Evolutionary conservation across 1,284 basidiomycete genomes (phyloP).

Genomic region (Pseudozyma hubeiensis): DNA sequence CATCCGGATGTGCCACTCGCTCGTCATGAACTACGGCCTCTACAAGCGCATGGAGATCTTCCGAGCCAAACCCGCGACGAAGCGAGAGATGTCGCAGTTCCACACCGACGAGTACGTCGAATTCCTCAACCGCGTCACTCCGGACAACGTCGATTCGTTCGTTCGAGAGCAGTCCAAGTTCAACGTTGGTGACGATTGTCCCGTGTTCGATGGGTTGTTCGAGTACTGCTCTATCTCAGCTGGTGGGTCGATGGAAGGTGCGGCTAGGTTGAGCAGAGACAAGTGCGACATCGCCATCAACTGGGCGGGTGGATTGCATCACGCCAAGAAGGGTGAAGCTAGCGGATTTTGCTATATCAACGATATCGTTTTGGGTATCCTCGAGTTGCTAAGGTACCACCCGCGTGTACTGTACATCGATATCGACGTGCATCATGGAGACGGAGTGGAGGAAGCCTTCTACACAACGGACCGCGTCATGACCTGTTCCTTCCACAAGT

Average conservation of each 20-base stretch:
- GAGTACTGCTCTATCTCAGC: slow-evolving; percentile 99
- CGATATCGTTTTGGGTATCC: slow-evolving; percentile 96
- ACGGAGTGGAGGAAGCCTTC: slow-evolving; percentile 99
- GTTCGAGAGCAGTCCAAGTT: slow-evolving; percentile 96
- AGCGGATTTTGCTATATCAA: slow-evolving; percentile 99
- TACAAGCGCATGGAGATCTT: slow-evolving; percentile 71
- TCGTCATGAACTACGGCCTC: slow-evolving; percentile 98
- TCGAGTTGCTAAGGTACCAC: slow-evolving; percentile 94
- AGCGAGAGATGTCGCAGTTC: slow-evolving; percentile 96
- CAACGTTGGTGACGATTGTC: slow-evolving; percentile 94
- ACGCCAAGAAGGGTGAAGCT: slow-evolving; percentile 98
- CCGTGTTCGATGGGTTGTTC: slow-evolving; percentile 96
- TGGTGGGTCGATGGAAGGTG: slow-evolving; percentile 99
- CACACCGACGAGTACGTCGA: slow-evolving; percentile 95
- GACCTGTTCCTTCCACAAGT: slow-evolving; percentile 99
- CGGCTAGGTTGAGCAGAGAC: slow-evolving; percentile 90
- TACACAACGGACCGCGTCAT: slow-evolving; percentile 99
- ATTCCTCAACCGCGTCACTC: slow-evolving; percentile 84
- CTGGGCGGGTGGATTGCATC: slow-evolving; percentile 97
- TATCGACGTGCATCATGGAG: slow-evolving; percentile 98
- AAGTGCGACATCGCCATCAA: slow-evolving; percentile 99
- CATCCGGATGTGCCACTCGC: slow-evolving; percentile 98
- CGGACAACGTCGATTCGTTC: slow-evolving; percentile 85
- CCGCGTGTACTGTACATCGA: slow-evolving; percentile 96
- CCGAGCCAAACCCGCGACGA: slow-evolving; percentile 97